Base-by-base conservation (phyloP, 805 yeast species). In the Yamadazyma kitorensis region DNA sequence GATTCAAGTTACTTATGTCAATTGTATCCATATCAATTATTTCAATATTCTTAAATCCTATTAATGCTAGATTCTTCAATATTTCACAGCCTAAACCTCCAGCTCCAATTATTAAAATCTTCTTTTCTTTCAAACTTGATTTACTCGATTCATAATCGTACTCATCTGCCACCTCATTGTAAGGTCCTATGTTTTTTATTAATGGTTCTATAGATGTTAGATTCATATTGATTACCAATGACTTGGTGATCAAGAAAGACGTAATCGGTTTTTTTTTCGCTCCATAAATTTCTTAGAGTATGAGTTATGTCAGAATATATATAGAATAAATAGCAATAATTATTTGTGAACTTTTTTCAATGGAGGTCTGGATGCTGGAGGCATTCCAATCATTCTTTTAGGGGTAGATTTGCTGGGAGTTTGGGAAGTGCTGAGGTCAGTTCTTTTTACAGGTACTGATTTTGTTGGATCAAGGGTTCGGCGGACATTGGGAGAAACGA, bases 41-140 rank as follows among this genome's bases (percentile, higher is more conserved):
- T 38, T 80, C 77, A 19, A 85, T 74, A 30, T 77, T 58, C 37
- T 60, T 61, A 50, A 85, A 80, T 4, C 91, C 91, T n/a, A 78
- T 67, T 20, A 80, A 59, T 1, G 85, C 85, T 33, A 85, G 63
- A 54, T 82, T 74, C 57, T 85, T 85, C 29, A 84, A 57, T 19
- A 84, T 80, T 55, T 85, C 93, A 58, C 94, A 84, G 3, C 94
- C 94, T 16, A 84, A 60, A 0, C 94, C 94, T 1, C 94, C 94
- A 1, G 91, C 91, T 2, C 94, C 94, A 28, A 83, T 72, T 6
- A 76, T 76, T 17, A 68, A 45, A 5, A 68, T 44, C 18, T 50
- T 54, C 12, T 60, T 35, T 4, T 33, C 33, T 5, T 24, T 17
- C 4, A 67, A 44, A 3, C 61, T 52, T 2, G 38, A 13, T 4